These are phyloP conservation scores for Lentinula raphanica DNA, from an alignment of 768 basidiomycete genomes.

Conservation along the genomic window DNA sequence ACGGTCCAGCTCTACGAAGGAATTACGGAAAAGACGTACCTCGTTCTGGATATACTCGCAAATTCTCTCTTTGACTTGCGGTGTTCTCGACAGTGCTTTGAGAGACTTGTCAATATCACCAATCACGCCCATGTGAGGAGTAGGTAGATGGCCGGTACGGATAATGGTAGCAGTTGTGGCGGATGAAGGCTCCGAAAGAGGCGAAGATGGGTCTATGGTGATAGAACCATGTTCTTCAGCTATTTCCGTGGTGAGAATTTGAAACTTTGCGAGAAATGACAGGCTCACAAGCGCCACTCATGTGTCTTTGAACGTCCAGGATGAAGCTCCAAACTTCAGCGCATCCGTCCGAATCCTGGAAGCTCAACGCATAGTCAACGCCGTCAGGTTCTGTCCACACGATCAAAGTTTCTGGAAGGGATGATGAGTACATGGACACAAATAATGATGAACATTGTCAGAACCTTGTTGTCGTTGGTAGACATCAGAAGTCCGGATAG, in stretches of 20 bases:
- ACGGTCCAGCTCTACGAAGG: slow-evolving; percentile 3
- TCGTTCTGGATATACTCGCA: slow-evolving; percentile 85
- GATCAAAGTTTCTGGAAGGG: slow-evolving; percentile 84
- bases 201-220: slow-evolving; percentile 52
- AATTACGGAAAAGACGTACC: slow-evolving; percentile 41
- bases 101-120: slow-evolving; percentile 75
- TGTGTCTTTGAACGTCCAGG: slow-evolving; percentile 81
- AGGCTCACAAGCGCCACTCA: slow-evolving; percentile 57
- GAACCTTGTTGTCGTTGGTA: slow-evolving; percentile 84
- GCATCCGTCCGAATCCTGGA: slow-evolving; percentile 94
- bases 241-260: slow-evolving; percentile 14
- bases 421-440: slow-evolving; percentile 9
- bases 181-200: slow-evolving; percentile 37
- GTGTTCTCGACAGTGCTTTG: slow-evolving; percentile 68
- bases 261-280: slow-evolving; percentile 6
- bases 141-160: slow-evolving; percentile 68
- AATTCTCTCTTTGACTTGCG: slow-evolving; percentile 71
- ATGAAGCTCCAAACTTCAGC: slow-evolving; percentile 98
- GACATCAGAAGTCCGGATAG: slow-evolving; percentile 76
- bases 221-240: slow-evolving; percentile 36
- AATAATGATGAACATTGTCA: slow-evolving; percentile 19
- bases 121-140: slow-evolving; percentile 73
- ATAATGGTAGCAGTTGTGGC: slow-evolving; percentile 61
- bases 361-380: slow-evolving; percentile 92
- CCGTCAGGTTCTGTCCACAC: slow-evolving; percentile 98